Percentiles rank a stretch among this genome's conserved stretches.
Evolutionary conservation across 1,284 basidiomycete genomes (phyloP).

Genomic region (Takashimella tepidaria): DNA sequence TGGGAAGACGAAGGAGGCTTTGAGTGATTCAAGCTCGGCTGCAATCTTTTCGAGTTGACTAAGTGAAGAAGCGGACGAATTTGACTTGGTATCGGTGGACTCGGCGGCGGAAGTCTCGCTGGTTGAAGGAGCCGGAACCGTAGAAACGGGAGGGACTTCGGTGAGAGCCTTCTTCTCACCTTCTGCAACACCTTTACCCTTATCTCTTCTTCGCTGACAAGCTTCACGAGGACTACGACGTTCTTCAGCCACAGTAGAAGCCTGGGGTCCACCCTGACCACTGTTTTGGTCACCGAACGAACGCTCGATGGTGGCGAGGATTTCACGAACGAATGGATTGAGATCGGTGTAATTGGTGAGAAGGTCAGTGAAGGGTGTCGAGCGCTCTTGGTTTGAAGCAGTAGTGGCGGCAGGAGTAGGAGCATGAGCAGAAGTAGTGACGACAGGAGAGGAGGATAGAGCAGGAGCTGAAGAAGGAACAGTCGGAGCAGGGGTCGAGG

Average conservation of each 20-base stretch:
- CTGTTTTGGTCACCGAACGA: constrained; percentile 11
- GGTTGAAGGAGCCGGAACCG: constrained; percentile 8
- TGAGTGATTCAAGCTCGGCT: constrained; percentile 23
- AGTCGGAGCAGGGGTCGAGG: constrained; percentile 3
- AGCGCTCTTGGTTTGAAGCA: constrained; percentile 3
- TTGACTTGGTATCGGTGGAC: constrained; percentile 7
- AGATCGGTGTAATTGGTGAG: constrained; percentile 21
- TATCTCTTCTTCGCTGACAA: constrained; percentile 3
- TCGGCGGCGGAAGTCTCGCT: constrained; percentile 4
- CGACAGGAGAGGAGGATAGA: constrained; percentile 1
- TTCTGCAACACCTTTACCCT: constrained; percentile 36
- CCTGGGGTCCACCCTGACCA: constrained; percentile 1
- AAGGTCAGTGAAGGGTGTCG: constrained; percentile 21
- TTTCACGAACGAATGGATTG: constrained; percentile 24
- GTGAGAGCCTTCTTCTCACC: constrained; percentile 21
- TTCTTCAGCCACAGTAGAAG: not conserved
- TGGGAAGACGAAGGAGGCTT: constrained; percentile 35
- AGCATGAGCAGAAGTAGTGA: not conserved
- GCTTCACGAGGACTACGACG: not conserved
- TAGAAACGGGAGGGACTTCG: constrained; percentile 3
- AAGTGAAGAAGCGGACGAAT: constrained; percentile 26
- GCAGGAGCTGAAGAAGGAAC: not conserved
- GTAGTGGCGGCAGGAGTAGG: not conserved
- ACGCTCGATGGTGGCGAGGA: constrained; percentile 23
- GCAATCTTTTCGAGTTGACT: constrained; percentile 28